These are phyloP conservation scores for Polytolypa hystricis DNA, from an alignment of 2,329 filamentous ascomycete genomes.

Conservation along the genomic window DNA sequence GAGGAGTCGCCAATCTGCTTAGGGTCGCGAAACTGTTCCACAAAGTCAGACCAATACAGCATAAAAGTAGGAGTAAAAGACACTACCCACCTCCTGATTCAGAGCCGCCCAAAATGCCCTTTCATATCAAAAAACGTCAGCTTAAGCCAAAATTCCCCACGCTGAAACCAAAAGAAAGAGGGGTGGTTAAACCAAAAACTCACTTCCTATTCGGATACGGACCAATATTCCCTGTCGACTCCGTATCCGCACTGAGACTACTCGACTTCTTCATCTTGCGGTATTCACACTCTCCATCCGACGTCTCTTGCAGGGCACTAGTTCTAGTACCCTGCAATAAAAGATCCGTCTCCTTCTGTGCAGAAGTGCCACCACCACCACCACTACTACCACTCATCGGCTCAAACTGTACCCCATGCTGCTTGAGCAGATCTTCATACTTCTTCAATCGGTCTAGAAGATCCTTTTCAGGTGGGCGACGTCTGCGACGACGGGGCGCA, in stretches of 20 bases:
- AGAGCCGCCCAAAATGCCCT: background rate
- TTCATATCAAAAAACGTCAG: background rate
- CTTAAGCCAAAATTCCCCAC: background rate
- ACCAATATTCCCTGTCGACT: too few species aligned
- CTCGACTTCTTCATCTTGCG: slow-evolving; percentile 16
- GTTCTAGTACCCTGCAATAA: slow-evolving; percentile 14
- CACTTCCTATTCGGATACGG: too few species aligned
- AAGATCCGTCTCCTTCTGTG: slow-evolving; percentile 10
- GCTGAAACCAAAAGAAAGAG: too few species aligned
- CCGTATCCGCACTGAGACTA: slow-evolving; percentile 9
- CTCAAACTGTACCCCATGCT: slow-evolving; percentile 59
- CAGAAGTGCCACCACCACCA: slow-evolving; percentile 16
- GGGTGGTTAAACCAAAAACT: too few species aligned
- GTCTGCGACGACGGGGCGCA: slow-evolving; percentile 40
- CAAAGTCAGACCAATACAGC: background rate
- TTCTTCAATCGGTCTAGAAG: slow-evolving; percentile 57
- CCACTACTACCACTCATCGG: slow-evolving; percentile 3
- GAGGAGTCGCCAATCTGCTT: background rate
- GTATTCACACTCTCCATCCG: background rate
- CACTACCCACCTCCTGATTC: background rate
- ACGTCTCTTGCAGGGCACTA: background rate
- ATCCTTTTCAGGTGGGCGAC: slow-evolving; percentile 57
- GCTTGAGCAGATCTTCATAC: slow-evolving; percentile 55
- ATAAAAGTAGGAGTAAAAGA: background rate
- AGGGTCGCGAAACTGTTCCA: background rate